Conservation (phyloP, 768 basidiomycete genomes). For the Pleurotus djamor region DNA sequence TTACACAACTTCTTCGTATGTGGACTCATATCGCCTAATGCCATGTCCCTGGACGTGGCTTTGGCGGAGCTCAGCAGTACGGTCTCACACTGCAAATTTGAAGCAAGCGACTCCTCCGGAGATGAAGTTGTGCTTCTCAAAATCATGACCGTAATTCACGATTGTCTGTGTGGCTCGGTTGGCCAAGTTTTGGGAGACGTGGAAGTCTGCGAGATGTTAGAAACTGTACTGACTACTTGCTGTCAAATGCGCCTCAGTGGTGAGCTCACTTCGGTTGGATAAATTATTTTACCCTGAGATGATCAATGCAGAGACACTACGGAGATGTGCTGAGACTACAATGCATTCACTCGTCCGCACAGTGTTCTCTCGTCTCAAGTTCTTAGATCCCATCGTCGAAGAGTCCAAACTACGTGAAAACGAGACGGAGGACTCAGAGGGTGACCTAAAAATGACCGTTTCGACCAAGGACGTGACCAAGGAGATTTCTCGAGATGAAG, state of each 20-base stretch:
- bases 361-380: constrained; percentile 74
- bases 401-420: constrained; percentile 59
- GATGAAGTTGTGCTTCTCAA: constrained; percentile 95
- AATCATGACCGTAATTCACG: constrained; percentile 87
- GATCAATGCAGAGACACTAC: constrained; percentile 65
- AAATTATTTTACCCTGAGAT: not conserved
- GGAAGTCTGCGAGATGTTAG: constrained; percentile 97
- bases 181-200: constrained; percentile 82
- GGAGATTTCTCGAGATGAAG: constrained; percentile 15
- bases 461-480: constrained; percentile 25
- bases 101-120: constrained; percentile 94
- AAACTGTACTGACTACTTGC: constrained; percentile 94
- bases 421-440: constrained; percentile 49
- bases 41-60: constrained; percentile 58
- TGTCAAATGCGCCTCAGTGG: constrained; percentile 97
- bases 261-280: constrained; percentile 34
- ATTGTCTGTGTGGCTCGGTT: constrained; percentile 71
- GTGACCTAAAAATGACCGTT: constrained; percentile 64
- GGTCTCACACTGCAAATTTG: constrained; percentile 96
- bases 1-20: constrained; percentile 87
- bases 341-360: constrained; percentile 87
- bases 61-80: constrained; percentile 85
- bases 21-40: constrained; percentile 60
- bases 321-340: constrained; percentile 83
- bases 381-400: constrained; percentile 62